Percentiles rank a stretch among this genome's conserved stretches.
Conservation (phyloP, 192 early-diverging fungal species). For the Coemansia sp. region DNA sequence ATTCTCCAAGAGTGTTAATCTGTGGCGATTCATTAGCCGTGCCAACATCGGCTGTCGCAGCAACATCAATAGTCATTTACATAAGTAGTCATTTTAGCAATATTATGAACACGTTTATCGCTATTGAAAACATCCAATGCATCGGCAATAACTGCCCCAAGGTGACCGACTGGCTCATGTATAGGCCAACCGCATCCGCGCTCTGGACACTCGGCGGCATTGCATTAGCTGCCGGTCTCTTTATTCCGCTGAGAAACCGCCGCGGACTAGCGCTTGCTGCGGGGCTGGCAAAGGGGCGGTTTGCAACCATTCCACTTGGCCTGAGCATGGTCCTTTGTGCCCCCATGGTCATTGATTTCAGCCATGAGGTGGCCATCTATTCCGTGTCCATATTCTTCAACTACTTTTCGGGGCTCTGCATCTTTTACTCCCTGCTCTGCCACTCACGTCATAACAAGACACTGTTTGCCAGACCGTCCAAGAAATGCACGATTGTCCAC, state of each 20-base stretch:
- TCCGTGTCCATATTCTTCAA: slow-evolving; percentile 15
- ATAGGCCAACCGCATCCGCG: slow-evolving; percentile 13
- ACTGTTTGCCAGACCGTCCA: no score
- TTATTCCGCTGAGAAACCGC: background rate
- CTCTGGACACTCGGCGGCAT: slow-evolving; percentile 20
- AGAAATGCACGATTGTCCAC: background rate
- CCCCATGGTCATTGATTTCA: background rate
- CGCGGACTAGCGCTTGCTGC: background rate
- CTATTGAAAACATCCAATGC: no score
- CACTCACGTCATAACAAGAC: background rate
- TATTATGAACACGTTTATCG: no score
- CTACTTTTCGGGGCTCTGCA: slow-evolving; percentile 3
- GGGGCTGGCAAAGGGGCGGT: slow-evolving; percentile 12
- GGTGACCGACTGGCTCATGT: slow-evolving; percentile 20
- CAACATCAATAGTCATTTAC: no score
- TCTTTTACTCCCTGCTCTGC: background rate
- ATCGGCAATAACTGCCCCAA: background rate
- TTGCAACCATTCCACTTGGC: slow-evolving; percentile 4
- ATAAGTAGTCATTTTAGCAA: no score
- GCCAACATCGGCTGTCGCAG: no score
- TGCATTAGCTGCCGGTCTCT: background rate
- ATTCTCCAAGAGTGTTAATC: no score
- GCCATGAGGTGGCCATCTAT: slow-evolving; percentile 1
- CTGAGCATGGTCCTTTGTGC: slow-evolving; percentile 10
- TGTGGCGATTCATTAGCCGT: no score